Evolutionary conservation across 2,329 filamentous ascomycete genomes (phyloP), one percentile per base, ranked within the genome.

Genomic region (Colletotrichum tropicale): DNA sequence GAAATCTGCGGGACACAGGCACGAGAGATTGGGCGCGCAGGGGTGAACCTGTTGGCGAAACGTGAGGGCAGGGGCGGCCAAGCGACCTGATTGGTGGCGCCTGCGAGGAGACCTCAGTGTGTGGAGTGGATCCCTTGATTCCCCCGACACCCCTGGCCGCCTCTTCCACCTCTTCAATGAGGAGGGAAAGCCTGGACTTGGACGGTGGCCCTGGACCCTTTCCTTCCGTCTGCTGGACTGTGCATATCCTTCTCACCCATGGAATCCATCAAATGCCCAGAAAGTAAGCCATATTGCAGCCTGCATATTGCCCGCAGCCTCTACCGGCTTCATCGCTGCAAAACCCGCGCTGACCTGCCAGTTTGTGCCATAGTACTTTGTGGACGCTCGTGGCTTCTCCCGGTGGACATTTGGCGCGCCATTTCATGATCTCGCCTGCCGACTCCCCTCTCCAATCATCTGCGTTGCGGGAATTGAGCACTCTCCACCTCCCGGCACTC

Each of bases 1-100:
- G 62, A 73, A 70, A 75, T 75, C 62, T 73, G 73, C 73, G 73
- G 73, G 69, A 75, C 73, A 75, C 73, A 72, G 64, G 73, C 69
- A 73, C 73, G 73, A 75, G 73, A 75, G 73, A 75, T 75, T 75
- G 73, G 56, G 26, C n/a, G 26, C 16, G 21, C 69, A 75, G 73
- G 73, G 73, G 56, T 56, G n/a, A 72, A 36, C 32, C 55, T 62
- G 64, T 28, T 73, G 69, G 70, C 73, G 73, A 75, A 75, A 75
- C 73, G 62, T 34, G 70, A 73, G 55, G 38, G 18, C 38, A 28
- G 55, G 73, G 69, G 62, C 38, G 3, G n/a, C 2, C 13, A 16
- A 15, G 38, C 2, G n/a, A 34, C 48, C 4, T 68, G 32, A 75
- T 75, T 68, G 73, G 73, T n/a, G 21, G 16, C 13, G 65, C 5